These are phyloP conservation scores for Priceomyces carsonii DNA, from an alignment of 805 yeast genomes.

Conservation along the genomic window DNA sequence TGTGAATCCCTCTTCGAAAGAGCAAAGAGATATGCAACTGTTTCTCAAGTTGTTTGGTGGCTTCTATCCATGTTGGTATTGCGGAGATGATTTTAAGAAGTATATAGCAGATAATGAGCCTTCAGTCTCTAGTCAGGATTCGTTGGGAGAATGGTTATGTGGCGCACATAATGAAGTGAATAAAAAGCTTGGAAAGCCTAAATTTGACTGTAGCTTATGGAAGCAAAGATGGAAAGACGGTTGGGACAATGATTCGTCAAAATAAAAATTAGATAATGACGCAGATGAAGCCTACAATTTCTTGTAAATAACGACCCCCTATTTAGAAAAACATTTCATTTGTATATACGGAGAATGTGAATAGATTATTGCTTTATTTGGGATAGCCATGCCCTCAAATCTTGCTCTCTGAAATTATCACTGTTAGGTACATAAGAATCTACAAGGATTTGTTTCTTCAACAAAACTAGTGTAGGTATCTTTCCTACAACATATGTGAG, in stretches of 20 bases:
- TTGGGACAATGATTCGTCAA: constrained; percentile 52
- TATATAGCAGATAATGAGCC: constrained; percentile 60
- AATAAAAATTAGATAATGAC: too few relatives aligned
- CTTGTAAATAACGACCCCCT: too few relatives aligned
- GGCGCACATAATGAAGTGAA: constrained; percentile 96
- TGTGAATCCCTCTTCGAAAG: constrained; percentile 53
- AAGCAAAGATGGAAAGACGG: constrained; percentile 94
- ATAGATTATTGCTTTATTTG: constrained; percentile 6
- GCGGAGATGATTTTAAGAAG: constrained; percentile 79
- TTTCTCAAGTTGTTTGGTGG: constrained; percentile 72
- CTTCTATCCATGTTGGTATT: constrained; percentile 91
- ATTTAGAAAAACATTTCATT: too few relatives aligned
- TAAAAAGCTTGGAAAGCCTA: constrained; percentile 77
- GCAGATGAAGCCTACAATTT: too few relatives aligned
- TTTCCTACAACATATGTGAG: constrained; percentile 53
- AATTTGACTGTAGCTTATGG: constrained; percentile 89
- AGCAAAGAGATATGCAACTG: constrained; percentile 70
- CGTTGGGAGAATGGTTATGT: constrained; percentile 88
- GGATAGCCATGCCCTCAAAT: constrained; percentile 29
- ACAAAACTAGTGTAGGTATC: constrained; percentile 68
- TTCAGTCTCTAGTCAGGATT: constrained; percentile 65
- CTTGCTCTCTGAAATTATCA: constrained; percentile 25
- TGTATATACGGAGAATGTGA: too few relatives aligned
- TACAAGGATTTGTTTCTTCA: constrained; percentile 62
- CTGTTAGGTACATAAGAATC: constrained; percentile 27